Percentiles rank a stretch among this genome's conserved stretches.
These are phyloP conservation scores for Aureobasidium uvarum DNA, from an alignment of 2,329 filamentous ascomycete genomes.

Conservation along the genomic window DNA sequence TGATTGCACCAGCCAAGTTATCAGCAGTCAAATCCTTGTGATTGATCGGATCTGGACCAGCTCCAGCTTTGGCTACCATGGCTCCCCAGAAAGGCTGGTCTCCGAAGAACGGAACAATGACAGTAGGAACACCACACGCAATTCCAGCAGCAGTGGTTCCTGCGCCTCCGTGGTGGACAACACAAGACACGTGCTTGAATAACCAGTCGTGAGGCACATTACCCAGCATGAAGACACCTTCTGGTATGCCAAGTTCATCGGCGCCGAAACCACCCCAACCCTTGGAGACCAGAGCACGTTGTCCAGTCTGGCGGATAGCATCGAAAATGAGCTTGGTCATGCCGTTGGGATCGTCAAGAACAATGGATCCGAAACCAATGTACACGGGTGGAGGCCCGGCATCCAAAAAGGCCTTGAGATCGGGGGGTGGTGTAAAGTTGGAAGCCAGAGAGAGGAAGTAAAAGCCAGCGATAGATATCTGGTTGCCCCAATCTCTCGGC, in stretches of 20 bases:
- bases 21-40: conserved; percentile 43
- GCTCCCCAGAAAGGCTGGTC: conserved; percentile 63
- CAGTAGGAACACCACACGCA: conserved; percentile 49
- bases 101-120: conserved; percentile 57
- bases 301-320: conserved; percentile 57
- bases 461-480: conserved; percentile 75
- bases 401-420: conserved; percentile 66
- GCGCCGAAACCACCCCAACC: conserved; percentile 56
- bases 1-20: conserved; percentile 45
- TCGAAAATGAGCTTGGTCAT: conserved; percentile 72
- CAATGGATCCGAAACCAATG: conserved; percentile 81
- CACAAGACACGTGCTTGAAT: conserved; percentile 55
- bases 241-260: conserved; percentile 42
- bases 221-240: conserved; percentile 52
- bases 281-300: conserved; percentile 62
- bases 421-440: conserved; percentile 63
- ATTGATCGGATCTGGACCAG: conserved; percentile 43
- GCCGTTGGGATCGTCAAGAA: conserved; percentile 70
- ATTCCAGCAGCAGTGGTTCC: conserved; percentile 58
- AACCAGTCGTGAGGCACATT: conserved; percentile 61
- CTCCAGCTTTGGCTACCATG: conserved; percentile 45
- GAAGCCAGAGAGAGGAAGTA: conserved; percentile 71
- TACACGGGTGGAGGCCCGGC: conserved; percentile 72
- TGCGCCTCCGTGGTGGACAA: conserved; percentile 60
- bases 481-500: conserved; percentile 69